Percentiles rank a stretch among this genome's conserved stretches.
Evolutionary conservation across 2,329 filamentous ascomycete species (phyloP).

Genomic region (Xylaria digitata): DNA sequence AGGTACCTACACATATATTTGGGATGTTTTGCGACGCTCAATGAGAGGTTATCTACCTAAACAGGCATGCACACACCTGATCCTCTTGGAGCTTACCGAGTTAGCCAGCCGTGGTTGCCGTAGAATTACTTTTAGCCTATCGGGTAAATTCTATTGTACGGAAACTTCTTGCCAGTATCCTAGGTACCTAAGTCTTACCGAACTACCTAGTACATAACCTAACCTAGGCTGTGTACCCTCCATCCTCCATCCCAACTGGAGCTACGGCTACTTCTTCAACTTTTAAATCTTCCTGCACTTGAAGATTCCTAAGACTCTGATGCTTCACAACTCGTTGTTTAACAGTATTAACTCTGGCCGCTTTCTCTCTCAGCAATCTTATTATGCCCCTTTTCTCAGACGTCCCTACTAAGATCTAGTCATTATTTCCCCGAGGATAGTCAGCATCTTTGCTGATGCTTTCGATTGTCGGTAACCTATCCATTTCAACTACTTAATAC

Average conservation of each 20-base stretch:
- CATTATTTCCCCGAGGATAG: background rate
- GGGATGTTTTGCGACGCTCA: too few relatives aligned
- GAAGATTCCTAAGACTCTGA: background rate
- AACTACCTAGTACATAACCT: too few relatives aligned
- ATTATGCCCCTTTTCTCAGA: too few relatives aligned
- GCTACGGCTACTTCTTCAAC: background rate
- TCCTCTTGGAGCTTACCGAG: too few relatives aligned
- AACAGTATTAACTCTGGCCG: background rate
- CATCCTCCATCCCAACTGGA: background rate
- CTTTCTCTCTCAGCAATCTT: background rate
- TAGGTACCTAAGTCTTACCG: too few relatives aligned
- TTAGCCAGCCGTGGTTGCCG: too few relatives aligned
- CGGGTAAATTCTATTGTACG: too few relatives aligned
- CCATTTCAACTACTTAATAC: background rate
- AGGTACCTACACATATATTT: too few relatives aligned
- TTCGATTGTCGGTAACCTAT: background rate
- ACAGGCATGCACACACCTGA: too few relatives aligned
- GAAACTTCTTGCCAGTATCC: too few relatives aligned
- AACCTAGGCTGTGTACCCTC: background rate
- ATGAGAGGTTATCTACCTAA: too few relatives aligned
- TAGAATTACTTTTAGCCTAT: too few relatives aligned
- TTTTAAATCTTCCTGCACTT: background rate
- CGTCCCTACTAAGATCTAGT: background rate
- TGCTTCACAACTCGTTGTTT: background rate
- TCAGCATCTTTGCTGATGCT: background rate